Evolutionary conservation across 495 filamentous ascomycete genomes (phyloP).

Genomic region (Xylona heveae): DNA sequence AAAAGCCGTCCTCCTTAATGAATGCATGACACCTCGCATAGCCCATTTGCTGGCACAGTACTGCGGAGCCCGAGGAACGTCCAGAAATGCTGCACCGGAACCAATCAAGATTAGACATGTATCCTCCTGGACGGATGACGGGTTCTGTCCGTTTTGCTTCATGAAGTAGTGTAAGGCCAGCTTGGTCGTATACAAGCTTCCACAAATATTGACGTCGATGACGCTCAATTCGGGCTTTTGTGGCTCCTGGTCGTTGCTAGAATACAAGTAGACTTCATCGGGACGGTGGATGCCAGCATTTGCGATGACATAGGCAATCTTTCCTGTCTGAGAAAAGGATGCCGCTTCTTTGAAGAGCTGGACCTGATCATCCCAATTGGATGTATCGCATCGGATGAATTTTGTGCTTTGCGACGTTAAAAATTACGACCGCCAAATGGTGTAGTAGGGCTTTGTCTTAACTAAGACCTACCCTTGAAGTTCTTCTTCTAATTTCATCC

Average conservation of each 20-base stretch:
- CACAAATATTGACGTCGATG: constrained; percentile 20
- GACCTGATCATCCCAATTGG: constrained; percentile 13
- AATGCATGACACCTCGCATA: too few relatives aligned
- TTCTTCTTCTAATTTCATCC: too few relatives aligned
- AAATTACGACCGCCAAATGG: constrained; percentile 8
- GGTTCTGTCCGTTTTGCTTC: too few relatives aligned
- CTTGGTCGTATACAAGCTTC: constrained; percentile 20
- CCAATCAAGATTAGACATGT: too few relatives aligned
- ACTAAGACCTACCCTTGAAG: too few relatives aligned
- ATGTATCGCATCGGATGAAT: constrained; percentile 16
- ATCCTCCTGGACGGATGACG: too few relatives aligned
- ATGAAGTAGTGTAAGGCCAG: constrained; percentile 23
- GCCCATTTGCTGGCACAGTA: too few relatives aligned
- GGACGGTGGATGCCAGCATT: constrained; percentile 20
- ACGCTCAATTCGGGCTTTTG: constrained; percentile 19
- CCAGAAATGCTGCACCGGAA: too few relatives aligned
- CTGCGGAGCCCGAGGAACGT: too few relatives aligned
- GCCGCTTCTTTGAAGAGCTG: constrained; percentile 12
- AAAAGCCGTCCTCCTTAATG: too few relatives aligned
- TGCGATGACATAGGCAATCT: constrained; percentile 15
- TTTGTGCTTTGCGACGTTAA: constrained; percentile 6
- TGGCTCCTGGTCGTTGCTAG: constrained; percentile 14
- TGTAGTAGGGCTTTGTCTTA: too few relatives aligned
- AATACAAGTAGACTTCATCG: constrained; percentile 13
- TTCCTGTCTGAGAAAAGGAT: constrained; percentile 6